A percentile compares a stretch with the other conserved stretches of the same genome.
Evolutionary conservation across 2,329 filamentous ascomycete species (phyloP).

Genomic region (Ascochyta koolunga): DNA sequence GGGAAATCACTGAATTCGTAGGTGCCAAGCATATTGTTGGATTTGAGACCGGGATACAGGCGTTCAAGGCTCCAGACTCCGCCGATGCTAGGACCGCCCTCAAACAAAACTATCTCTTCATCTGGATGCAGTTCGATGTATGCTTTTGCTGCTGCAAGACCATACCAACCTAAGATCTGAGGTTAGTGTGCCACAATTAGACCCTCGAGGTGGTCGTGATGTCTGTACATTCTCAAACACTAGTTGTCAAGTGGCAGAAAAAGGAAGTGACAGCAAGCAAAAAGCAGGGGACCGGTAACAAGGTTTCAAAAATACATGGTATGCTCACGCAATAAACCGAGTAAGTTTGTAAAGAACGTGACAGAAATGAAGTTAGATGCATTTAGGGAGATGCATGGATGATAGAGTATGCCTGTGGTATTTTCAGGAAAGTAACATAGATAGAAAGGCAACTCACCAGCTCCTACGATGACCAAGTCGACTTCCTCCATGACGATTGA

Average conservation of each 20-base stretch:
- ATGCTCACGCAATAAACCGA: neutral
- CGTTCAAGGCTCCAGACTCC: slow-evolving; percentile 51
- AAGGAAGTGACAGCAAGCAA: neutral
- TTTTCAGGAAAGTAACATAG: neutral
- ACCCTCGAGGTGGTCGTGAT: neutral
- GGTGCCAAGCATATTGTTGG: slow-evolving; percentile 52
- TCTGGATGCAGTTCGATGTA: slow-evolving; percentile 52
- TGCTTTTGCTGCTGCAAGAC: slow-evolving; percentile 37
- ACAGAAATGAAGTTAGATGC: neutral
- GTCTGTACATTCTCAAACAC: neutral
- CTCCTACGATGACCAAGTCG: slow-evolving; percentile 32
- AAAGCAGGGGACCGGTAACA: neutral
- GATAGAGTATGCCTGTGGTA: neutral
- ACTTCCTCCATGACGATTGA: slow-evolving; percentile 20
- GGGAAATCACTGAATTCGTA: slow-evolving; percentile 51
- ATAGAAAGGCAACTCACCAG: slow-evolving; percentile 24
- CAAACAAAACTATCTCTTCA: slow-evolving; percentile 50
- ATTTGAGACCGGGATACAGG: slow-evolving; percentile 52
- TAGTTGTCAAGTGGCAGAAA: neutral
- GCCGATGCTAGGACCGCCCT: slow-evolving; percentile 48
- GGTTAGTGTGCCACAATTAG: neutral
- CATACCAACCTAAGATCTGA: slow-evolving; percentile 29
- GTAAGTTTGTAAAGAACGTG: neutral
- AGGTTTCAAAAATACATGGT: neutral
- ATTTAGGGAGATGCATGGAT: neutral